A percentile compares a stretch with the other conserved stretches of the same genome.
Conservation (phyloP, 2,329 filamentous ascomycete species). For the Cladophialophora carrionii region DNA sequence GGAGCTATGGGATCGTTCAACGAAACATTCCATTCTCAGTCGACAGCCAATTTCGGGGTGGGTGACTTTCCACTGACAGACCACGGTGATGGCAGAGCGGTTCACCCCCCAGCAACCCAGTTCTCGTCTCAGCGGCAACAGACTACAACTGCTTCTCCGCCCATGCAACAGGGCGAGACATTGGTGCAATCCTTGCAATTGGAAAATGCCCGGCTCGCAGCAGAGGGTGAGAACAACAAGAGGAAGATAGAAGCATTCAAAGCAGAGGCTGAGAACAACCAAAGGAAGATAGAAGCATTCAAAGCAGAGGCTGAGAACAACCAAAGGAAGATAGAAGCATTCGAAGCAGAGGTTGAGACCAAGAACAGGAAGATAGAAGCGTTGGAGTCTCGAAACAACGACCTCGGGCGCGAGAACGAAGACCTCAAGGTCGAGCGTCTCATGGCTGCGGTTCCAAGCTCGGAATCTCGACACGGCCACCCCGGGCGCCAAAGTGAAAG, state of each 20-base stretch:
- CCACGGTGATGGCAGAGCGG: neutral
- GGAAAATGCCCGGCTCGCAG: neutral
- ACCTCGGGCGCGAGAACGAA: neutral
- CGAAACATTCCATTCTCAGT: neutral
- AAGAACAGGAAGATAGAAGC: too few species aligned
- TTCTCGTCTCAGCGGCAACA: neutral
- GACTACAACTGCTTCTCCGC: neutral
- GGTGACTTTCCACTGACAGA: neutral
- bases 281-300: too few species aligned
- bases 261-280: too few species aligned
- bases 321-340: too few species aligned
- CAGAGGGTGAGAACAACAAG: neutral
- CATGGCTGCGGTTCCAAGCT: neutral
- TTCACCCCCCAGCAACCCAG: neutral
- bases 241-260: neutral
- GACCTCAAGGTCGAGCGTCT: neutral
- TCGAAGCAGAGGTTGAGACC: too few species aligned
- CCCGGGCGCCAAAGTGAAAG: neutral
- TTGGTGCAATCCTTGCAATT: neutral
- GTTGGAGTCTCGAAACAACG: neutral
- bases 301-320: too few species aligned
- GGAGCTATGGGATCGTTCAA: neutral
- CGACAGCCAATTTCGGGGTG: neutral
- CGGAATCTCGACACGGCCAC: neutral
- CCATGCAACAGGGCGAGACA: neutral